phyloP scores from a whole-genome alignment of 2,329 filamentous ascomycete genomes.

The Pseudocercospora crystallina region DNA sequence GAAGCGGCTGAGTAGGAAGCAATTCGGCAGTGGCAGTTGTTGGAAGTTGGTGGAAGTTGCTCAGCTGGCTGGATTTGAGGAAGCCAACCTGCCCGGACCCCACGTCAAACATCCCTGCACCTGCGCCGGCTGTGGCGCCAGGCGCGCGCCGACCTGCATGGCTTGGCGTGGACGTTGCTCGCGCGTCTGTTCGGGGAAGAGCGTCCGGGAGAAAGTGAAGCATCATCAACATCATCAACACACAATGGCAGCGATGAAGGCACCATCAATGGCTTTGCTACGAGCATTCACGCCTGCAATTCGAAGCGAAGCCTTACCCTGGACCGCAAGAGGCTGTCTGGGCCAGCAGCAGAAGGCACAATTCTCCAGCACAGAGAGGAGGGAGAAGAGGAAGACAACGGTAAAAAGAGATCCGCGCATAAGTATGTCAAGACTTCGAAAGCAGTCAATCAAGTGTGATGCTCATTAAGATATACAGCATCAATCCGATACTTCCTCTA shows the following conservation, averaged over 20 bases:
- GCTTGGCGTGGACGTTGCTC: too few species aligned
- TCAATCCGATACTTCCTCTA: conserved; percentile 69
- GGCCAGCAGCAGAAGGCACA: conserved; percentile 26
- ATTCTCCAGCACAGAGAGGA: conserved; percentile 43
- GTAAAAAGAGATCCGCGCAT: conserved; percentile 38
- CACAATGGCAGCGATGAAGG: conserved; percentile 22
- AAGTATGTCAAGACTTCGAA: conserved; percentile 25
- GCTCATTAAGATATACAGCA: conserved; percentile 39
- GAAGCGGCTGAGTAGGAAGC: too few species aligned
- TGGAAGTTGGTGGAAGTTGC: not conserved
- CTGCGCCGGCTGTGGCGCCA: too few species aligned
- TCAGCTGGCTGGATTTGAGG: too few species aligned
- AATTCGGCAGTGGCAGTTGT: not conserved
- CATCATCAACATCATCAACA: not conserved
- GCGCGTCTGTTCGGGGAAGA: too few species aligned
- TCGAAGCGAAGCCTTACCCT: conserved; percentile 16
- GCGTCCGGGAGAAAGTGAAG: too few species aligned
- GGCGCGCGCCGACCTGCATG: too few species aligned
- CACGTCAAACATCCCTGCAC: not conserved
- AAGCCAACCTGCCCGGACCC: too few species aligned
- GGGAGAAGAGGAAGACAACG: conserved; percentile 33
- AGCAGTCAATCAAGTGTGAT: conserved; percentile 22
- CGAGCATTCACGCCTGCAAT: conserved; percentile 28
- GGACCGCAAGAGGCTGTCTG: conserved; percentile 28
- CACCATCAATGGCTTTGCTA: conserved; percentile 30